Evolutionary conservation across 371 early-diverging fungal genomes (phyloP).

Genomic region (Mucor sp.): DNA sequence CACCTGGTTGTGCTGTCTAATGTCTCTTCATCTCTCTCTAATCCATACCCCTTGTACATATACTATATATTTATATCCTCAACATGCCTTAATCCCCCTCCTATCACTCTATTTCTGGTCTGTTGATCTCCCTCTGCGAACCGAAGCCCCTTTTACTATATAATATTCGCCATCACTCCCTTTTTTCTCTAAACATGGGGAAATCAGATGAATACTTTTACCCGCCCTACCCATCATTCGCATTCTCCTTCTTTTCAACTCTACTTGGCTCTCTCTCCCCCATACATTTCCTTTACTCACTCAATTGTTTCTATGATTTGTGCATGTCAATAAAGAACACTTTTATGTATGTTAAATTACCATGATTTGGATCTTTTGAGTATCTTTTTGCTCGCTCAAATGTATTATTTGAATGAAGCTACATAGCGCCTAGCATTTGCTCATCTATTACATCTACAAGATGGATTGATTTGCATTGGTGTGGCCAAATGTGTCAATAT

Average conservation of each 20-base stretch:
- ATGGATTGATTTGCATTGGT: no score
- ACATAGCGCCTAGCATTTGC: no score
- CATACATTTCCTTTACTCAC: neutral
- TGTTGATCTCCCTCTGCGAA: neutral
- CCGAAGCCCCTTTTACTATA: no score
- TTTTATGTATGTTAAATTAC: neutral
- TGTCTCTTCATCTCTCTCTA: neutral
- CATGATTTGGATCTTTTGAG: no score
- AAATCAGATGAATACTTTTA: neutral
- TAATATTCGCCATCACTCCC: constrained; percentile 3
- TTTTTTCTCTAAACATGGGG: neutral
- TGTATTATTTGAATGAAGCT: no score
- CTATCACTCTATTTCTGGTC: neutral
- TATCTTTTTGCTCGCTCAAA: no score
- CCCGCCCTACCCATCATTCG: neutral
- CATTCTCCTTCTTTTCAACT: neutral
- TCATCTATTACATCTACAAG: no score
- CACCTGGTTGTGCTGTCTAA: constrained; percentile 28
- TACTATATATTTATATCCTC: neutral
- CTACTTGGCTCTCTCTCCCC: neutral
- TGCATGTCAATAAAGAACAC: neutral
- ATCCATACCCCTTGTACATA: neutral
- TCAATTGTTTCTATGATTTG: neutral
- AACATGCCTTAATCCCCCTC: neutral
- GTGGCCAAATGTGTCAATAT: no score